Conservation (phyloP, 225 moss, liverwort and hornwort species). For the Pseudisothecium myosuroides region DNA sequence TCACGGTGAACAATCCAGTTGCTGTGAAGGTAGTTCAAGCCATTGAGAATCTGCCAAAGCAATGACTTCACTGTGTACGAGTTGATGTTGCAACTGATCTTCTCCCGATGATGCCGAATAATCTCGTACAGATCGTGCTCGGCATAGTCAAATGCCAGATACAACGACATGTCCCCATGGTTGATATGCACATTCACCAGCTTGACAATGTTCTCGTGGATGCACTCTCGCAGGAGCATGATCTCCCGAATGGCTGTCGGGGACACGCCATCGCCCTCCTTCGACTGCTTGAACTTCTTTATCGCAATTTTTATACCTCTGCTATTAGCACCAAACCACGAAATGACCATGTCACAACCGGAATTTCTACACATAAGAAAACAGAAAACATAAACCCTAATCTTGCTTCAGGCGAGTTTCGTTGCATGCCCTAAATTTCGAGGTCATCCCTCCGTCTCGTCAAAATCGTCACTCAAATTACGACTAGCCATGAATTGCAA, state of each 20-base stretch:
- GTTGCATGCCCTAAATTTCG: neutral
- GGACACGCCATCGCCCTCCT: constrained; percentile 97
- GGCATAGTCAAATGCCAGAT: constrained; percentile 92
- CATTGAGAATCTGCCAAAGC: constrained; percentile 97
- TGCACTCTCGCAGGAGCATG: constrained; percentile 88
- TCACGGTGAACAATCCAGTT: constrained; percentile 99
- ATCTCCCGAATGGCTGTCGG: constrained; percentile 98
- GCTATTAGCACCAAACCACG: neutral
- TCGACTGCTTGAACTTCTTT: constrained; percentile 99
- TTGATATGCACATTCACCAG: constrained; percentile 97
- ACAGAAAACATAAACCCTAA: neutral
- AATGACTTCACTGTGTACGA: constrained; percentile 92
- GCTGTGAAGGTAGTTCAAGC: constrained; percentile 88
- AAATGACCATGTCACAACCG: neutral
- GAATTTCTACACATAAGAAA: neutral
- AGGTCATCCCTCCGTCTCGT: neutral
- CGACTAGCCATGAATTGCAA: neutral
- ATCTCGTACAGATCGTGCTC: constrained; percentile 98
- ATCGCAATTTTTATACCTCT: constrained; percentile 88
- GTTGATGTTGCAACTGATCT: constrained; percentile 75
- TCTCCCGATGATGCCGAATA: constrained; percentile 92
- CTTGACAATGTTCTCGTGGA: constrained; percentile 95
- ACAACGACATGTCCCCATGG: constrained; percentile 92
- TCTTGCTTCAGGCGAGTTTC: neutral
- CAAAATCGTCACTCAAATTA: neutral